Percentiles rank a stretch among this genome's conserved stretches.
Evolutionary conservation across 176 grass and related monocot species (phyloP).

Genomic region (Aegilops sharonensis): DNA sequence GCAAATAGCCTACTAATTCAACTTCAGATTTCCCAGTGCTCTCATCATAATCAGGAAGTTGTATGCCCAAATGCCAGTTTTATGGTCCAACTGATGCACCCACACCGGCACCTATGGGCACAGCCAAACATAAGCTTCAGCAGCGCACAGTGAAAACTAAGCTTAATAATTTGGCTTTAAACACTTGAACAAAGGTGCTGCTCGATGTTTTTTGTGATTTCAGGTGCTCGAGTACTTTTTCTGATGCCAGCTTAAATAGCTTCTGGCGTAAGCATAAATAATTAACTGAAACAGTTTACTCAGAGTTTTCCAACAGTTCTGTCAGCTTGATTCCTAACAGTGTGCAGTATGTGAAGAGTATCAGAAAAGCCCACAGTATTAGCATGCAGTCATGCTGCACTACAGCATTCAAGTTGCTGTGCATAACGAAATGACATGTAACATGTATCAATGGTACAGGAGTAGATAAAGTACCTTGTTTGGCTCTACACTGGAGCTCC

Average conservation of each 20-base stretch:
- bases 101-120: neutral
- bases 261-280: neutral
- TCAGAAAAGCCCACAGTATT: neutral
- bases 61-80: neutral
- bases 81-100: neutral
- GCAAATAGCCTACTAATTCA: neutral
- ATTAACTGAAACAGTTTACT: neutral
- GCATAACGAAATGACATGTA: conserved; percentile 10
- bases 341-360: neutral
- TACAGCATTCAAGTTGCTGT: neutral
- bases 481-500: conserved; percentile 30
- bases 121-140: neutral
- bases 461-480: conserved; percentile 43
- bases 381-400: neutral
- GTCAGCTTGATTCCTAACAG: neutral
- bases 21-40: neutral
- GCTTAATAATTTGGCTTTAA: neutral
- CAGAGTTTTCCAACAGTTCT: neutral
- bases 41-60: neutral
- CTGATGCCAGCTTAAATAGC: neutral
- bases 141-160: neutral
- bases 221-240: neutral
- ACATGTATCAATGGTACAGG: neutral
- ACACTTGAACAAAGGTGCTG: neutral
- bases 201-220: neutral